phyloP scores from a whole-genome alignment of 148 eudicot genomes.

The Dysphania ambrosioides region DNA sequence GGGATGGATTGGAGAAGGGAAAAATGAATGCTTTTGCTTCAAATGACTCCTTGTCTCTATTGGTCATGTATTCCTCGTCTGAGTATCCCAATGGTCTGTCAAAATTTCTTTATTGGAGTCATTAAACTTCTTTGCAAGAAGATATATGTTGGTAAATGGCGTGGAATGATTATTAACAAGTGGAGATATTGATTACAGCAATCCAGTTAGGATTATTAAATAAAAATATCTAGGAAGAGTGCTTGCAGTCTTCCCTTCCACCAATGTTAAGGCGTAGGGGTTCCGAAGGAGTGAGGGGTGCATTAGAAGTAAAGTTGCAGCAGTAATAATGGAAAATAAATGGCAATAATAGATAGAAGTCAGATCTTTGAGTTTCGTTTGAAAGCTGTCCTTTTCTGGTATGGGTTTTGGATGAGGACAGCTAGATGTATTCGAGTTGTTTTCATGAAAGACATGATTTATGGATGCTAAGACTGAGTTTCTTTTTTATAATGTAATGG shows the following conservation, averaged over 20 bases:
- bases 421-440: neutral
- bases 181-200: too few relatives aligned
- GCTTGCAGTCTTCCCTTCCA: neutral
- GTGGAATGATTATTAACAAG: too few relatives aligned
- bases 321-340: too few relatives aligned
- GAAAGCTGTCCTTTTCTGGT: too few relatives aligned
- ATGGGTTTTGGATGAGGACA: neutral
- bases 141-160: neutral
- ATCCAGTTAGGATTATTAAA: too few relatives aligned
- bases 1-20: neutral
- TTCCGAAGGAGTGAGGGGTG: neutral
- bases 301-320: neutral
- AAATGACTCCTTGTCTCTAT: neutral
- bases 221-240: neutral
- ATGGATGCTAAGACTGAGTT: neutral
- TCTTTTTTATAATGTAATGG: constrained; percentile 13
- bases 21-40: neutral
- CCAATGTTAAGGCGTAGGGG: neutral
- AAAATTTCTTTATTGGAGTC: neutral
- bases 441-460: neutral
- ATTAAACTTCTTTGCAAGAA: neutral
- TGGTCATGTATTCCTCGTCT: neutral
- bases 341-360: too few relatives aligned
- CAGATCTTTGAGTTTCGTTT: too few relatives aligned
- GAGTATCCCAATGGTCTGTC: neutral